phyloP scores from a whole-genome alignment of 208 protist species.

The Trichomonas vaginalis region DNA sequence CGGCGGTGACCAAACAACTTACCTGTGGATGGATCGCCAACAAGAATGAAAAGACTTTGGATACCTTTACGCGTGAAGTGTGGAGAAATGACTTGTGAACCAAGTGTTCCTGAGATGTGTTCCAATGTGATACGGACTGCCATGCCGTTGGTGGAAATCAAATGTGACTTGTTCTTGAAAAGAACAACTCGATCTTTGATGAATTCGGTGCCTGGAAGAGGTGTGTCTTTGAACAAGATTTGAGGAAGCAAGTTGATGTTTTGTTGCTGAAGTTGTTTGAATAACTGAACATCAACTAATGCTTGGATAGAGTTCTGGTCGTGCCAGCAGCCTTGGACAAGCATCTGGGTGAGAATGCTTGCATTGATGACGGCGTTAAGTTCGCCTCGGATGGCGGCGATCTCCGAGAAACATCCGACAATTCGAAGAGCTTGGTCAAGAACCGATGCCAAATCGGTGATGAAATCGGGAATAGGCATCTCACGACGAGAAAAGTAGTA shows the following conservation, averaged over 20 bases:
- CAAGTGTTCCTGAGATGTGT: neutral
- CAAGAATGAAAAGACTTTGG: neutral
- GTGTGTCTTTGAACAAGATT: neutral
- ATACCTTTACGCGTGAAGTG: neutral
- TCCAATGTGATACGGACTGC: neutral
- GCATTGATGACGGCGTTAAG: neutral
- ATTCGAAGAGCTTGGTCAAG: slow-evolving; percentile 85
- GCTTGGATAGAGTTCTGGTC: neutral
- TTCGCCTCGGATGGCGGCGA: neutral
- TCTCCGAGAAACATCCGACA: neutral
- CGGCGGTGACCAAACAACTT: neutral
- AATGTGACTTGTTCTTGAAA: neutral
- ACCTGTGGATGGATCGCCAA: neutral
- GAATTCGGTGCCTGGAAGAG: neutral
- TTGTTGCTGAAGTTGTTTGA: neutral
- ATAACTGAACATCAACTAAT: neutral
- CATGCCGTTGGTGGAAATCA: neutral
- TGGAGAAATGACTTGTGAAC: neutral
- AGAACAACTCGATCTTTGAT: neutral
- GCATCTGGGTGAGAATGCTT: neutral
- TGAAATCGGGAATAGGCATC: slow-evolving; percentile 88
- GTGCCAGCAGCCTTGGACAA: neutral
- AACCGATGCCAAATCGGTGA: slow-evolving; percentile 83
- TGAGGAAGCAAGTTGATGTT: neutral
- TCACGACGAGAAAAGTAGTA: slow-evolving; percentile 68